phyloP scores from a whole-genome alignment of 768 basidiomycete genomes.

The Coprinopsis strossmayeri region DNA sequence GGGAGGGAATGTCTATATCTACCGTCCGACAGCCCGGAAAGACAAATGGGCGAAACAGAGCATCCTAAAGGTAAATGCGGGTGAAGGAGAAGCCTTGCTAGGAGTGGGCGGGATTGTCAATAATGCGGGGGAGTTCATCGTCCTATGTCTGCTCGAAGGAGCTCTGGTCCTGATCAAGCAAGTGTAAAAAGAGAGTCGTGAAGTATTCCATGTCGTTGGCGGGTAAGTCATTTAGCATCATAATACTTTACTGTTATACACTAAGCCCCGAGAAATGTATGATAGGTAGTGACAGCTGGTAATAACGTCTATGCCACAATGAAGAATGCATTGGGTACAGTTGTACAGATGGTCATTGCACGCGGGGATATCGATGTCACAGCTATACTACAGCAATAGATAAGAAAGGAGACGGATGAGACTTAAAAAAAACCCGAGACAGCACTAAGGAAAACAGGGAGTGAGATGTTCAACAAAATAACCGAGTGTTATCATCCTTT shows the following conservation, averaged over 20 bases:
- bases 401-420: constrained; percentile 14
- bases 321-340: constrained; percentile 7
- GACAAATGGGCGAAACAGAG: constrained; percentile 73
- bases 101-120: constrained; percentile 57
- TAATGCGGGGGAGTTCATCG: constrained; percentile 25
- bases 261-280: constrained; percentile 8
- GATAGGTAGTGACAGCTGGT: constrained; percentile 5
- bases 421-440: constrained; percentile 10
- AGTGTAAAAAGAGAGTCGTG: constrained; percentile 9
- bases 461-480: constrained; percentile 10
- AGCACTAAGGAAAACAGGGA: constrained; percentile 12
- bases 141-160: constrained; percentile 74
- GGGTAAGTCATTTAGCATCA: background rate
- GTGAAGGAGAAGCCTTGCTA: constrained; percentile 64
- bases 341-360: constrained; percentile 4
- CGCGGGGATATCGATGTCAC: constrained; percentile 11
- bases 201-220: background rate
- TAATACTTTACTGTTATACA: constrained; percentile 11
- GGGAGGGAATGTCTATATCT: constrained; percentile 84
- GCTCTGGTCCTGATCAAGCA: constrained; percentile 57
- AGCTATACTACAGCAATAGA: constrained; percentile 19
- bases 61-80: constrained; percentile 70
- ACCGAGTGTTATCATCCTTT: constrained; percentile 19
- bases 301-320: constrained; percentile 6
- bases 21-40: constrained; percentile 47